Conservation (phyloP, 768 basidiomycete genomes). For the Daedalea quercina region DNA sequence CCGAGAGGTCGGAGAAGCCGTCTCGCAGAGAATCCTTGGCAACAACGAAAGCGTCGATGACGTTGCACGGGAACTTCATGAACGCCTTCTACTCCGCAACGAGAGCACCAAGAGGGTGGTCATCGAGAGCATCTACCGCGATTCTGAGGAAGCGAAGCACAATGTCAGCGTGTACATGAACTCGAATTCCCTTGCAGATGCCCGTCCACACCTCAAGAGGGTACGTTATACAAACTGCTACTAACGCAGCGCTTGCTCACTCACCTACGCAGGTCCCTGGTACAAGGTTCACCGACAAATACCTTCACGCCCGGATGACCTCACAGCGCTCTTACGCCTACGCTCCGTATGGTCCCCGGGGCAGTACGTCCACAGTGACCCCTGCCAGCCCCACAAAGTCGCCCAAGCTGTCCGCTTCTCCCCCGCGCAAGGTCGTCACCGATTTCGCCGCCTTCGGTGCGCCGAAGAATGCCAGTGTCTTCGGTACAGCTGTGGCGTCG, state of each 20-base stretch:
- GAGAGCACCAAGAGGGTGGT: conserved; percentile 97
- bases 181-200: conserved; percentile 63
- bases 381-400: conserved; percentile 31
- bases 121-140: conserved; percentile 94
- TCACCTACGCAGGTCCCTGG: conserved; percentile 63
- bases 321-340: conserved; percentile 47
- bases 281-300: conserved; percentile 97
- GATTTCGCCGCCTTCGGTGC: conserved; percentile 87
- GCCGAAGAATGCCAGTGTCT: conserved; percentile 68
- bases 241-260: neutral
- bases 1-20: conserved; percentile 88
- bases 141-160: conserved; percentile 81
- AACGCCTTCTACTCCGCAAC: conserved; percentile 82
- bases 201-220: conserved; percentile 71
- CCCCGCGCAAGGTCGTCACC: conserved; percentile 81
- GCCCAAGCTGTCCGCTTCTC: conserved; percentile 39
- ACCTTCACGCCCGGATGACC: conserved; percentile 67
- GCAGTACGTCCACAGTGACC: conserved; percentile 28
- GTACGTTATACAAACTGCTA: conserved; percentile 21
- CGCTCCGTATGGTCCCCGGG: conserved; percentile 38
- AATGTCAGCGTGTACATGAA: conserved; percentile 84
- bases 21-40: conserved; percentile 86
- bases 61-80: conserved; percentile 90
- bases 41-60: conserved; percentile 96
- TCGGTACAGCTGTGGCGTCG: conserved; percentile 76